Evolutionary conservation across 139 green algal genomes (phyloP).

Genomic region (Raphidocelis subcapitata): DNA sequence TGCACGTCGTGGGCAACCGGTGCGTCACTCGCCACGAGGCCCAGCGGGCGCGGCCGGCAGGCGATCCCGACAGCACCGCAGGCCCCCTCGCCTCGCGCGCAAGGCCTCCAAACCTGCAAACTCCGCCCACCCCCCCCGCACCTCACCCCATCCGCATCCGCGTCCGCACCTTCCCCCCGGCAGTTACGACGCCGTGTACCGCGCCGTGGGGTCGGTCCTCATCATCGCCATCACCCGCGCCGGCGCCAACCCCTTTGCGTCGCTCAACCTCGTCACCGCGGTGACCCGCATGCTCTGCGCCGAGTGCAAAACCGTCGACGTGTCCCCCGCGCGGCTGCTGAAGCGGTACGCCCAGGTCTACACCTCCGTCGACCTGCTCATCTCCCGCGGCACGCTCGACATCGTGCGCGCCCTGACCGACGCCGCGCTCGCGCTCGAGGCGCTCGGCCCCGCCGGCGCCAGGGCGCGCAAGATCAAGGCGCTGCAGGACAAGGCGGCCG

Average conservation of each 20-base stretch:
- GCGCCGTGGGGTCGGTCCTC: constrained; percentile 20
- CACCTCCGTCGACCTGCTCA: constrained; percentile 12
- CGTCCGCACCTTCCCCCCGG: neutral
- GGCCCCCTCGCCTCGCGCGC: too few relatives aligned
- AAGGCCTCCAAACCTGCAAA: too few relatives aligned
- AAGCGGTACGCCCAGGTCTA: constrained; percentile 36
- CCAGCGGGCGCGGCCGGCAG: too few relatives aligned
- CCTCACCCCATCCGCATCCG: too few relatives aligned
- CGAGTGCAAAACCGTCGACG: constrained; percentile 23
- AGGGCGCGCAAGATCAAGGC: constrained; percentile 6
- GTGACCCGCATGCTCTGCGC: constrained; percentile 24
- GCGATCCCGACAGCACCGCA: too few relatives aligned
- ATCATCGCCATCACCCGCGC: constrained; percentile 16
- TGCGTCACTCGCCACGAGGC: too few relatives aligned
- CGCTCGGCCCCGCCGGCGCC: constrained; percentile 5
- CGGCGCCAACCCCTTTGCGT: constrained; percentile 18
- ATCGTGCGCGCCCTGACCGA: constrained; percentile 20
- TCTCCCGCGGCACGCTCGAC: constrained; percentile 17
- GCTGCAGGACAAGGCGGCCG: constrained; percentile 3
- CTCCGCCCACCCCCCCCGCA: too few relatives aligned
- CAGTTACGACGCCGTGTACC: constrained; percentile 27
- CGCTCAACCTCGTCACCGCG: constrained; percentile 13
- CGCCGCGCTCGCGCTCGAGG: constrained; percentile 6
- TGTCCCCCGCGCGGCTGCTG: constrained; percentile 8
- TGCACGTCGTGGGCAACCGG: constrained; percentile 28